A percentile compares a stretch with the other conserved stretches of the same genome.
Conservation (phyloP, 2,329 filamentous ascomycete genomes). For the Endothia cerciana region DNA sequence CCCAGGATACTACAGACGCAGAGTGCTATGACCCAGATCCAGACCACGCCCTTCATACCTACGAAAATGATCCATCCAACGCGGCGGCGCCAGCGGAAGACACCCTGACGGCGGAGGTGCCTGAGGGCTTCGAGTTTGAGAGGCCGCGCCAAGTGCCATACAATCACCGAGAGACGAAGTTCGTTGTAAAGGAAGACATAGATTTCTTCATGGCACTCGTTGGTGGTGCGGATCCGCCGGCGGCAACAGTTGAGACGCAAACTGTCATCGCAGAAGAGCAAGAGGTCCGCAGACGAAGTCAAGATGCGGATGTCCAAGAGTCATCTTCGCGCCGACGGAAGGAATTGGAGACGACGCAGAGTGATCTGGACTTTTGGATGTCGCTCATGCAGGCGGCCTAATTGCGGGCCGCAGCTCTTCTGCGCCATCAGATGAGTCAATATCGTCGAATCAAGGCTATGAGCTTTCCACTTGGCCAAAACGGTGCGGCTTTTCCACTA, state of each 20-base stretch:
- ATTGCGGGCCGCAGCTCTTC: neutral
- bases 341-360: slow-evolving; percentile 33
- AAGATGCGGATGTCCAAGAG: neutral
- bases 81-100: neutral
- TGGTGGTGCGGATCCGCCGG: neutral
- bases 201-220: slow-evolving; percentile 21
- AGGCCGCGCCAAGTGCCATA: neutral
- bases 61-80: neutral
- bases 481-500: no score
- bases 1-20: neutral
- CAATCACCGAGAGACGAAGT: slow-evolving; percentile 12
- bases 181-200: slow-evolving; percentile 22
- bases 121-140: neutral
- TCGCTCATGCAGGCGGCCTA: slow-evolving; percentile 13
- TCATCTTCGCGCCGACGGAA: slow-evolving; percentile 5
- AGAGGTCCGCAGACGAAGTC: neutral
- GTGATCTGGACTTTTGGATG: slow-evolving; percentile 21
- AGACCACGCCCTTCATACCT: neutral
- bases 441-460: no score
- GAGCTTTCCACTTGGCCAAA: no score
- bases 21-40: neutral
- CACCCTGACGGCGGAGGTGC: no score
- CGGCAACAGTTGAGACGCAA: slow-evolving; percentile 1
- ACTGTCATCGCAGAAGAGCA: slow-evolving; percentile 5
- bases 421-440: no score